These are phyloP conservation scores for Cymbopogon citratus DNA, from an alignment of 176 grass and related monocot genomes.

Conservation along the genomic window DNA sequence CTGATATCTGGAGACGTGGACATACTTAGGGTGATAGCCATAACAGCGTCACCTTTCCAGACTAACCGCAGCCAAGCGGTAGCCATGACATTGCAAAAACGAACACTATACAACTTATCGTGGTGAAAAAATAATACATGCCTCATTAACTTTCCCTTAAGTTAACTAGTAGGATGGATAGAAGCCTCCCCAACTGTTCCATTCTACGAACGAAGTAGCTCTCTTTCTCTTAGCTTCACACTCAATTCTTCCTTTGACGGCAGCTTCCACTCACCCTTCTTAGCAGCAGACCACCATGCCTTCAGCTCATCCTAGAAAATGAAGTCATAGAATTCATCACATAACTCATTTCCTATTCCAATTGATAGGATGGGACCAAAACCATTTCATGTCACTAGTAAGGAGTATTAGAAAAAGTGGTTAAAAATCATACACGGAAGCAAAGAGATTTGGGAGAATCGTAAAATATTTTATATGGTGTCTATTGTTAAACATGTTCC, in stretches of 20 bases:
- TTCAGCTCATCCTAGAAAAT: conserved; percentile 69
- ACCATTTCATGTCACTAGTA: background rate
- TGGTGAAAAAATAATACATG: background rate
- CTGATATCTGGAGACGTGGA: background rate
- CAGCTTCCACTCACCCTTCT: conserved; percentile 47
- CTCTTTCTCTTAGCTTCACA: conserved; percentile 61
- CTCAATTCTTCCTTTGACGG: conserved; percentile 57
- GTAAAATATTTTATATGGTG: background rate
- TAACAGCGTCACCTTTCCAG: background rate
- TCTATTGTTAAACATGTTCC: background rate
- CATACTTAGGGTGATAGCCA: background rate
- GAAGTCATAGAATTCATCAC: background rate
- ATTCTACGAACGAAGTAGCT: conserved; percentile 35
- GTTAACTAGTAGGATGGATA: background rate
- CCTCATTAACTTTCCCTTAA: background rate
- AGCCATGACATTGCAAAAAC: background rate
- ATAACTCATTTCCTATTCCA: background rate
- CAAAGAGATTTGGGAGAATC: background rate
- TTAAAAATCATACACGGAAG: background rate
- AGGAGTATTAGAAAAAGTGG: background rate
- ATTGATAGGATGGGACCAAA: background rate
- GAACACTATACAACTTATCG: background rate
- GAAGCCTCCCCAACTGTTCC: background rate
- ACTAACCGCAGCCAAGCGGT: background rate
- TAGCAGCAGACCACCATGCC: conserved; percentile 69